Evolutionary conservation across 2,329 filamentous ascomycete species (phyloP).

Genomic region (Xylariales sp.): DNA sequence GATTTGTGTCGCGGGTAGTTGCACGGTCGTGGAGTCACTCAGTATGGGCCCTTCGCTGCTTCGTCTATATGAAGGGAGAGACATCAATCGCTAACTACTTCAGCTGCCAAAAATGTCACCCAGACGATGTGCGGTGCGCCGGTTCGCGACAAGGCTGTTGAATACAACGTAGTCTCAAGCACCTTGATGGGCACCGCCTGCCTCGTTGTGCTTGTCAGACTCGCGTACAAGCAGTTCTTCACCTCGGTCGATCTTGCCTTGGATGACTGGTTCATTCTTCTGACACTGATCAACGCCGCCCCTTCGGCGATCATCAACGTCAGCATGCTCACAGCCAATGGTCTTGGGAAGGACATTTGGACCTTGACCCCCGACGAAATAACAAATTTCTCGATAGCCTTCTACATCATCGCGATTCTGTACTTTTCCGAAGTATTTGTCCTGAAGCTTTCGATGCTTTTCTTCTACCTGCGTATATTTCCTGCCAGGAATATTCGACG

Average conservation of each 20-base stretch:
- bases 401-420: constrained; percentile 17
- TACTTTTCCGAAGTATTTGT: constrained; percentile 24
- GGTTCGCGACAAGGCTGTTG: constrained; percentile 7
- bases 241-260: neutral
- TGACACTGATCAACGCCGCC: neutral
- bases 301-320: neutral
- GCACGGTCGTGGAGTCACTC: constrained; percentile 8
- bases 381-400: constrained; percentile 19
- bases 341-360: constrained; percentile 4
- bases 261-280: constrained; percentile 6
- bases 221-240: constrained; percentile 11
- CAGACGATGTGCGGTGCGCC: constrained; percentile 11
- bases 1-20: constrained; percentile 9
- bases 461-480: constrained; percentile 26
- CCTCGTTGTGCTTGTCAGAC: constrained; percentile 9
- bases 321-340: neutral
- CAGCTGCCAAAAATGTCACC: constrained; percentile 14
- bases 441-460: constrained; percentile 26
- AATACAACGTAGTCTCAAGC: constrained; percentile 10
- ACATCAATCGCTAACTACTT: neutral
- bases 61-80: neutral
- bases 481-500: constrained; percentile 21
- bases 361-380: constrained; percentile 15
- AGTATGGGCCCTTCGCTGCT: constrained; percentile 6
- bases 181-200: constrained; percentile 8